A percentile compares a stretch with the other conserved stretches of the same genome.
These are phyloP conservation scores for Medicago arabica DNA, from an alignment of 306 rosid species.

Conservation along the genomic window DNA sequence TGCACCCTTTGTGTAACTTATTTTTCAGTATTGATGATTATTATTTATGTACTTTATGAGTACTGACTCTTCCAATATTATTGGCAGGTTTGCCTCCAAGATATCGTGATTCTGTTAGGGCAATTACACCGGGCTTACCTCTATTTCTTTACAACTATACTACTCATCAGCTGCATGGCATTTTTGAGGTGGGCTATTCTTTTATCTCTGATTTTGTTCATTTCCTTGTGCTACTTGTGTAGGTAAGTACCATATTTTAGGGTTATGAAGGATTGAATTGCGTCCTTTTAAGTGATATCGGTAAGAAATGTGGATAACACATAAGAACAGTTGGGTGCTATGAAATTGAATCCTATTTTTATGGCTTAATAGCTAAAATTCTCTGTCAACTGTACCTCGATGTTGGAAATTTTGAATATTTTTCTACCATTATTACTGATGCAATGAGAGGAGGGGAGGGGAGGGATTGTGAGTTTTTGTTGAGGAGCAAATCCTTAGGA, in stretches of 20 bases:
- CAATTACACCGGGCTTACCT: conserved; percentile 93
- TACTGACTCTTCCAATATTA: conserved; percentile 30
- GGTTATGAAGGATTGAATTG: too few species aligned
- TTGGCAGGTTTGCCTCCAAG: conserved; percentile 93
- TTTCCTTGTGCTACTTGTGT: conserved; percentile 24
- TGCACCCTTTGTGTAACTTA: not conserved
- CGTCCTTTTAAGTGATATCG: conserved; percentile 13
- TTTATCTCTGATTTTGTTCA: conserved; percentile 1
- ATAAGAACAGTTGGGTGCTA: conserved; percentile 2
- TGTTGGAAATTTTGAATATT: conserved; percentile 10
- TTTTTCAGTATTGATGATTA: conserved; percentile 8
- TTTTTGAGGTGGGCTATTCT: conserved; percentile 78
- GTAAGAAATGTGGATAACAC: not conserved
- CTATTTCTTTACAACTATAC: conserved; percentile 94
- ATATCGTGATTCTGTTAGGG: conserved; percentile 94
- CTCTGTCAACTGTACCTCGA: not conserved
- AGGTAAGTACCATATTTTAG: conserved; percentile 21
- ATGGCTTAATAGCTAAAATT: not conserved
- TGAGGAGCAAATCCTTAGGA: not conserved
- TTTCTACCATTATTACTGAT: not conserved
- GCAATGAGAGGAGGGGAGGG: conserved; percentile 19
- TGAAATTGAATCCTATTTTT: conserved; percentile 24
- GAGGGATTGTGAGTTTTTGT: not conserved
- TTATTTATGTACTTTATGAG: conserved; percentile 14
- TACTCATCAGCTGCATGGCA: conserved; percentile 94